Base-by-base conservation (phyloP, 495 filamentous ascomycete species). In the Lentithecium fluviatile region DNA sequence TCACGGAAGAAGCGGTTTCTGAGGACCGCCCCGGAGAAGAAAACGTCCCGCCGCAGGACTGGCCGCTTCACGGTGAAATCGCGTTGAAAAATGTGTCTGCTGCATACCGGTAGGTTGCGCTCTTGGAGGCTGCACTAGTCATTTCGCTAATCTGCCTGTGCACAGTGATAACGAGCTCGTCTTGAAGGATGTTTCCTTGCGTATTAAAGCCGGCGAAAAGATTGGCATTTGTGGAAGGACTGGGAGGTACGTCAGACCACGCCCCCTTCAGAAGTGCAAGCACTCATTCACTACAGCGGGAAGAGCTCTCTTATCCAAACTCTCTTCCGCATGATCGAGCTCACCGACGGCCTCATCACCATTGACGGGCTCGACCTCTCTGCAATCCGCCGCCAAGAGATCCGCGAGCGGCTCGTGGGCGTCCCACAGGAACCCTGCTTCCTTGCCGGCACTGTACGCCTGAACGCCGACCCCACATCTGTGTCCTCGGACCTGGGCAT, bases 151-250 rank as follows among this genome's bases (percentile, higher is more conserved):
- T 34, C 32, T 52, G 12, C 8, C 13, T 32, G n/a, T n/a, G n/a
- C 2, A 20, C 21, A 60, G 40, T 46, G 11, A 13, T 2, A 38
- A 34, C 24, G 38, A 19, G 13, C 3, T n/a, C 5, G 77, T 82
- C 26, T 69, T 84, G 3, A 79, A 77, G 48, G 69, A 78, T 21
- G 70, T 84, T 46, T 78, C 74, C 45, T 76, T 85, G 56, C 71
- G 70, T 38, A 77, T 80, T n/a, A 52, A 71, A 6, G 72, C 82
- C 13, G 82, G 82, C 8, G 75, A 83, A 56, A 75, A 77, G 25
- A 71, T 84, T 45, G 83, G 78, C n/a, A 79, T 87, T 12, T 77
- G 82, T 17, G 84, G 84, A 12, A 76, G 84, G 24, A 86, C 83
- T 6, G 84, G 84, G 29, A 32, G 29, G 4, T 40, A 20, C 13